These are phyloP conservation scores for Luvunga scandens DNA, from an alignment of 345 rosid species.

Conservation along the genomic window DNA sequence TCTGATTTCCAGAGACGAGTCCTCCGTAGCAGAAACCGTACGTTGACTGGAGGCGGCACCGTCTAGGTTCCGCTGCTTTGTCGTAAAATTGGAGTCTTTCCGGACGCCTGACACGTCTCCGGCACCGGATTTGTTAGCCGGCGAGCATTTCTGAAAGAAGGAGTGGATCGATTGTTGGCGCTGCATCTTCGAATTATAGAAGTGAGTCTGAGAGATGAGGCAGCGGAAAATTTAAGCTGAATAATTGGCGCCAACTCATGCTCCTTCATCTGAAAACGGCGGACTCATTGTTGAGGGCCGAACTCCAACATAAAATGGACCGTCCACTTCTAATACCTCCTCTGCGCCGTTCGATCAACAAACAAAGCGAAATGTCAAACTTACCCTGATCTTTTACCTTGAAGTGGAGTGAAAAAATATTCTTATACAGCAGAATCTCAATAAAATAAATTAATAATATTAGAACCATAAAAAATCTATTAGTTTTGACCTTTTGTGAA, in stretches of 20 bases:
- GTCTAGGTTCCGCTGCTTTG: conserved; percentile 22
- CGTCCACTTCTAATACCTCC: neutral
- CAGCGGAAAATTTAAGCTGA: neutral
- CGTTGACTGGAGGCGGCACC: conserved; percentile 14
- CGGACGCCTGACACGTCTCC: conserved; percentile 19
- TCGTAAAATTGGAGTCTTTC: conserved; percentile 20
- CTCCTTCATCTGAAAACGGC: conserved; percentile 14
- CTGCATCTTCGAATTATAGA: conserved; percentile 49
- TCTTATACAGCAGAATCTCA: too few relatives aligned
- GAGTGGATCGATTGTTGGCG: conserved; percentile 77
- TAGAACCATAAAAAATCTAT: too few relatives aligned
- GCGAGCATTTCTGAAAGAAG: conserved; percentile 59
- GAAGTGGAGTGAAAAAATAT: too few relatives aligned
- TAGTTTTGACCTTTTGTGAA: too few relatives aligned
- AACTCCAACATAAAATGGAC: neutral
- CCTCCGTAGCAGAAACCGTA: conserved; percentile 19
- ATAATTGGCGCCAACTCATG: conserved; percentile 46
- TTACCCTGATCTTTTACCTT: neutral
- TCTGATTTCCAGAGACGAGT: conserved; percentile 42
- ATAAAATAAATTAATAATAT: too few relatives aligned
- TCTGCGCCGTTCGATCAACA: conserved; percentile 5
- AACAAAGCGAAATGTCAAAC: neutral
- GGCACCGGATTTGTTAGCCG: conserved; percentile 30
- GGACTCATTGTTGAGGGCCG: neutral
- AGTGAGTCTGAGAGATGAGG: conserved; percentile 5